phyloP scores from a whole-genome alignment of 192 early-diverging fungal species.

The Lunasporangiospora selenospora region DNA sequence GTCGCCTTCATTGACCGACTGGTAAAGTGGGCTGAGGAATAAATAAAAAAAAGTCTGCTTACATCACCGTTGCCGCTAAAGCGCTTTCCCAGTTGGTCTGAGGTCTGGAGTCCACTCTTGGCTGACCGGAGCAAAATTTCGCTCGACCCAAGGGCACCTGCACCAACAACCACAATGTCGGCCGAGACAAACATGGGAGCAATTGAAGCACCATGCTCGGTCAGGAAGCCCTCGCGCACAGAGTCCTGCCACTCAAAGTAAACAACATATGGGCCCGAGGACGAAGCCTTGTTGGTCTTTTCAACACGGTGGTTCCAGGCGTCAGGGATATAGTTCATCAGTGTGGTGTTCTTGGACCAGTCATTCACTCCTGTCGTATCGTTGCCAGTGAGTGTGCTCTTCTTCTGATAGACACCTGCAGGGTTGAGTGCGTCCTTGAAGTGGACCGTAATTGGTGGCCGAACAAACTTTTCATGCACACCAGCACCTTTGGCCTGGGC shows the following conservation, averaged over 20 bases:
- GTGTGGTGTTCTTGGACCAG: constrained; percentile 53
- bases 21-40: neutral
- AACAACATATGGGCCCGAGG: constrained; percentile 33
- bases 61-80: constrained; percentile 59
- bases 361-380: constrained; percentile 54
- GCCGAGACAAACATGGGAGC: constrained; percentile 52
- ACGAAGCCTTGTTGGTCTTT: constrained; percentile 15
- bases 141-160: constrained; percentile 49
- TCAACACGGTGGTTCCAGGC: constrained; percentile 57
- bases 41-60: constrained; percentile 13
- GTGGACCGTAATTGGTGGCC: constrained; percentile 48
- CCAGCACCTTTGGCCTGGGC: constrained; percentile 48
- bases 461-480: constrained; percentile 40
- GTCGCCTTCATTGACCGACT: neutral
- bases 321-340: constrained; percentile 57
- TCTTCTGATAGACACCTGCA: constrained; percentile 49
- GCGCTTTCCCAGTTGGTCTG: constrained; percentile 45
- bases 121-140: constrained; percentile 52
- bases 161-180: constrained; percentile 50
- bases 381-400: constrained; percentile 50
- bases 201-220: constrained; percentile 14
- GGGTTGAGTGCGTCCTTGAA: constrained; percentile 50
- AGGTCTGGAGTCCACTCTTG: constrained; percentile 40
- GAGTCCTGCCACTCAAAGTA: constrained; percentile 56
- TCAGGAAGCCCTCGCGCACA: constrained; percentile 22